phyloP scores from a whole-genome alignment of 129 eudicot species.

The Tagetes erecta region DNA sequence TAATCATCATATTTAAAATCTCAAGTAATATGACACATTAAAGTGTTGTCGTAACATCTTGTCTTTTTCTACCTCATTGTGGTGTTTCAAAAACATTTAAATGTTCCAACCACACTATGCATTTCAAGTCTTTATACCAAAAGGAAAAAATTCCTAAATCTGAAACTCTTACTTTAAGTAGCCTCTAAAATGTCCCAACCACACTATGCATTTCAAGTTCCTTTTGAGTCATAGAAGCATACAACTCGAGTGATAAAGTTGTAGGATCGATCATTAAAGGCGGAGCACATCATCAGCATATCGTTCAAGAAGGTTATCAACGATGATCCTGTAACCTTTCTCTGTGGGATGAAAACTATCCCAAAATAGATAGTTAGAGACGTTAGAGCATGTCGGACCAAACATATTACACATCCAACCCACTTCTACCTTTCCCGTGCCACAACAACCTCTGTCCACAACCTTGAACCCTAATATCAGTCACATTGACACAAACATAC shows the following conservation, averaged over 20 bases:
- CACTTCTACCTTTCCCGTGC: slow-evolving; percentile 62
- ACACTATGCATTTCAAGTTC: too few species aligned
- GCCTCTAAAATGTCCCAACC: too few species aligned
- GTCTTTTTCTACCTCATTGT: too few species aligned
- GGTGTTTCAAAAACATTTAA: too few species aligned
- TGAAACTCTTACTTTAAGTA: too few species aligned
- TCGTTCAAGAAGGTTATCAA: slow-evolving; percentile 33
- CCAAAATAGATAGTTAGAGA: slow-evolving; percentile 52
- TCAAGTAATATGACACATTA: too few species aligned
- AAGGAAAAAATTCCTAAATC: too few species aligned
- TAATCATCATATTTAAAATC: too few species aligned
- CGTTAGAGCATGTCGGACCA: slow-evolving; percentile 39
- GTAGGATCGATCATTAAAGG: slow-evolving; percentile 7
- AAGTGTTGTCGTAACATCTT: too few species aligned
- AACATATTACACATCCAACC: slow-evolving; percentile 43
- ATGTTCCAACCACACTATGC: too few species aligned
- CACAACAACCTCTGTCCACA: slow-evolving; percentile 64
- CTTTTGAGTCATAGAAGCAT: background rate
- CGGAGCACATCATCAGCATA: slow-evolving; percentile 27
- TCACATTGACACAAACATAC: background rate
- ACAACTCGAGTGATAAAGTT: background rate
- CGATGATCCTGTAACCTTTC: slow-evolving; percentile 49
- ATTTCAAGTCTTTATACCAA: too few species aligned
- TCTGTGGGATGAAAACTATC: slow-evolving; percentile 77
- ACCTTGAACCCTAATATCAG: slow-evolving; percentile 45